Base-by-base conservation (phyloP, 2,329 filamentous ascomycete genomes). In the Anthostomella pinea region DNA sequence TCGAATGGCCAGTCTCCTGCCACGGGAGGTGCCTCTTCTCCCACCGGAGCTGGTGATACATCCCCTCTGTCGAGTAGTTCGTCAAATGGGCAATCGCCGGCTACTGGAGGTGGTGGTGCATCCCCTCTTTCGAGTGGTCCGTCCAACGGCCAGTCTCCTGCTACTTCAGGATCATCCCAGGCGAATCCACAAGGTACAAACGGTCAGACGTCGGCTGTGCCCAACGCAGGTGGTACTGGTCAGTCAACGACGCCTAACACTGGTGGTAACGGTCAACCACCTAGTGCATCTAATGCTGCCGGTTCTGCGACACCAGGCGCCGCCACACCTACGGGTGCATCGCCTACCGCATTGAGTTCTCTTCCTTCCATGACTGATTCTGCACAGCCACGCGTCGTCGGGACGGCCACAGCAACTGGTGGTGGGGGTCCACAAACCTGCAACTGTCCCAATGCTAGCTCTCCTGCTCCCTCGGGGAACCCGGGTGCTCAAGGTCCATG, bases 401-500 rank as follows among this genome's bases (percentile, higher is more conserved):
- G 25, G 6, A 20, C 25, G 26, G 32, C 35, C 18, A 20, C 25
- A 26, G 39, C 39, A 14, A 41, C 35, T 18, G 13, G 23, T 30
- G 43, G 37, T 15, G 35, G 45, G 9, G 26, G 53, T 23, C 40
- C 38, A 11, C 14, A 41, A 14, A 49, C 45, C 15, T 54, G 52
- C 10, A 38, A 53, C 31, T 50, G 47, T 23, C 45, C 47, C 15
- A 41, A 34, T 32, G 15, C 33, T 8, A 30, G 26, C 18, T 17
- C 46, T 24, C 39, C 45, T n/a, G 24, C 42, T 18, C 34, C 44
- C 10, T 45, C 25, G 13, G 38, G 39, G 24, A 35, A n/a, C 4
- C 15, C 34, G 23, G 41, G 46, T 10, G 41, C 38, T 15, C 46
- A 41, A 25, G 58, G 59, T 4, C 60, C 62, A n/a, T 64, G 61